These are phyloP conservation scores for Xylona heveae DNA, from an alignment of 495 filamentous ascomycete genomes.

Conservation along the genomic window DNA sequence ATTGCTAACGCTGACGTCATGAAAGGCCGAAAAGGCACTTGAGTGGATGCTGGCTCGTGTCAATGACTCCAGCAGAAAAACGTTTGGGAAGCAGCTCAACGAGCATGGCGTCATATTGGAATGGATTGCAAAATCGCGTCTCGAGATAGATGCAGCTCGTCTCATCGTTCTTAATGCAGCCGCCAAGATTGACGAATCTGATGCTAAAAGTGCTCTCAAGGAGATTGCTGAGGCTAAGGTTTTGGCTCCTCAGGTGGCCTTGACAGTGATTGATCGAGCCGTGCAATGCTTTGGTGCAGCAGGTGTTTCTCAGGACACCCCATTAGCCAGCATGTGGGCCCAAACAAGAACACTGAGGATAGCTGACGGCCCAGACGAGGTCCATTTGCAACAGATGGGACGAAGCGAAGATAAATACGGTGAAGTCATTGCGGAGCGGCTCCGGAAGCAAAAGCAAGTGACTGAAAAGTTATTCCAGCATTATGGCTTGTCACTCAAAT, in stretches of 20 bases:
- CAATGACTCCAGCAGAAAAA: constrained; percentile 69
- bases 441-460: no score
- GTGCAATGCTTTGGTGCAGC: constrained; percentile 73
- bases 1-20: constrained; percentile 2
- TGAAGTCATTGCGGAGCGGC: no score
- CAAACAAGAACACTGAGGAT: constrained; percentile 60
- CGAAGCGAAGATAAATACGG: constrained; percentile 71
- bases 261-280: constrained; percentile 68
- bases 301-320: constrained; percentile 79
- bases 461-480: no score
- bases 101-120: constrained; percentile 83
- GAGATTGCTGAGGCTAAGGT: constrained; percentile 83
- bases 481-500: no score
- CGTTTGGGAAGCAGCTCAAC: constrained; percentile 60
- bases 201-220: constrained; percentile 59
- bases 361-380: constrained; percentile 85
- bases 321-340: constrained; percentile 74
- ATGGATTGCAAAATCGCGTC: constrained; percentile 75
- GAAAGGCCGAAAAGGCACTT: constrained; percentile 53
- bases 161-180: constrained; percentile 77
- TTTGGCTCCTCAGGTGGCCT: constrained; percentile 51
- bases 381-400: constrained; percentile 80
- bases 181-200: constrained; percentile 64
- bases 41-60: constrained; percentile 78
- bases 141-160: constrained; percentile 78